Conservation (phyloP, 2,329 filamentous ascomycete species). For the Reticulascus tulasneorum region DNA sequence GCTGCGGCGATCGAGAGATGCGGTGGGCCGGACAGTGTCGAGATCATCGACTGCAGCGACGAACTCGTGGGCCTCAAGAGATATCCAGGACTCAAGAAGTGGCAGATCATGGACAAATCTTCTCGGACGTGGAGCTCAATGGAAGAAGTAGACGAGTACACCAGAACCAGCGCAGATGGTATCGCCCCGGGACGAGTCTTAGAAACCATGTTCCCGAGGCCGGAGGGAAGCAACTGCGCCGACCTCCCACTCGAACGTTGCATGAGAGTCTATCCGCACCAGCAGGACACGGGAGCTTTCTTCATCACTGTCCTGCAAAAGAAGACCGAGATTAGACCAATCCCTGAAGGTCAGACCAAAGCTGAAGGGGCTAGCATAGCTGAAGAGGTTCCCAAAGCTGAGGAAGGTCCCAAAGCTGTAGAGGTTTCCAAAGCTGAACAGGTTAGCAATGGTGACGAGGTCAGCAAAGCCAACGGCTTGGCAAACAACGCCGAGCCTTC, state of each 20-base stretch:
- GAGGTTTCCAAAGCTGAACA: constrained; percentile 1
- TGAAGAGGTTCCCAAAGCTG: constrained; percentile 12
- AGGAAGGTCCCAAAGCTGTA: no score
- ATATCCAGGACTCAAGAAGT: constrained; percentile 70
- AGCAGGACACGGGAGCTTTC: constrained; percentile 95
- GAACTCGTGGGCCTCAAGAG: constrained; percentile 74
- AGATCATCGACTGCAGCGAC: constrained; percentile 78
- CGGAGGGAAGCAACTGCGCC: constrained; percentile 49
- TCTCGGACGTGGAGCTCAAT: constrained; percentile 76
- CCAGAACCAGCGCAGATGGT: constrained; percentile 56
- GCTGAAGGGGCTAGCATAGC: constrained; percentile 11
- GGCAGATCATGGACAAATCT: constrained; percentile 89
- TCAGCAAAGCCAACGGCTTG: constrained; percentile 3
- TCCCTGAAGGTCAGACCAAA: constrained; percentile 56
- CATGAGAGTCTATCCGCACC: constrained; percentile 90
- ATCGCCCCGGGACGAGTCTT: constrained; percentile 63
- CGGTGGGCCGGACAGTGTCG: constrained; percentile 75
- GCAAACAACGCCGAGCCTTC: constrained; percentile 3
- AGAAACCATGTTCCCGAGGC: constrained; percentile 77
- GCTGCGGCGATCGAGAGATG: constrained; percentile 85
- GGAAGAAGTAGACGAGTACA: constrained; percentile 72
- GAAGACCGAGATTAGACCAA: constrained; percentile 71
- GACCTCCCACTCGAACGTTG: constrained; percentile 80
- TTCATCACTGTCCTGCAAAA: constrained; percentile 97
- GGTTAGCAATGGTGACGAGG: neutral